Evolutionary conservation across 495 filamentous ascomycete genomes (phyloP), one percentile per base, ranked within the genome.

Genomic region (Lepraria neglecta): DNA sequence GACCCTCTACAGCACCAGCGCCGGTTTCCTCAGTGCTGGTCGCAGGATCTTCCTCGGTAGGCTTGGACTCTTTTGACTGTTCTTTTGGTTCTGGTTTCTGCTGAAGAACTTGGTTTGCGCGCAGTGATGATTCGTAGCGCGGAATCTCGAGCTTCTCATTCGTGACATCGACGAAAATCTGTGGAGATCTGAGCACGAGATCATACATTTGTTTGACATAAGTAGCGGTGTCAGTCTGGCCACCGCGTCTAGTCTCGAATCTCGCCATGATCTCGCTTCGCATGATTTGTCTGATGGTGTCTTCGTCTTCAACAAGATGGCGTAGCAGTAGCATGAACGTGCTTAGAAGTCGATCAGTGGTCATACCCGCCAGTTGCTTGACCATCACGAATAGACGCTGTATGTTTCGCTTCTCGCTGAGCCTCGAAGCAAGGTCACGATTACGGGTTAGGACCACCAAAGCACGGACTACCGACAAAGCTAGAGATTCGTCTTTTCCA

Each of bases 241-340:
- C 79, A 53, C 78, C 74, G 9, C 82, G 80, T 48, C 90, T 84
- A 10, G 75, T 73, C 59, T 88, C 80, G 60, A 95, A 87, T 68
- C 80, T 86, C 21, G 84, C 72, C 58, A 86, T 82, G 67, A 99
- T 96, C 67, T 97, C 94, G 43, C 87, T 87, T 58, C 87, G 80
- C 90, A 99, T 97, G 68, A 97, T 85, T 67, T 96, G 89, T 55
- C 89, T 90, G 43, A 97, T 80, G 0, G 87, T 92, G 52, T 90
- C 84, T 57, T 94, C 91, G 67, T 99, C 95, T 73, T 99, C 94
- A 44, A 97, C 81, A 17, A 97, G 87, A 69, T 99, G 94, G 27
- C 95, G 84, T 52, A 99, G 76, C 51, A 97, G 85, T 27, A 95
- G 75, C 82, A 97, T 87, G 58, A 97, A 85, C 10, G 86, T 81